These are phyloP conservation scores for Cylindrodendrum hubeiense DNA, from an alignment of 2,329 filamentous ascomycete species.

Conservation along the genomic window DNA sequence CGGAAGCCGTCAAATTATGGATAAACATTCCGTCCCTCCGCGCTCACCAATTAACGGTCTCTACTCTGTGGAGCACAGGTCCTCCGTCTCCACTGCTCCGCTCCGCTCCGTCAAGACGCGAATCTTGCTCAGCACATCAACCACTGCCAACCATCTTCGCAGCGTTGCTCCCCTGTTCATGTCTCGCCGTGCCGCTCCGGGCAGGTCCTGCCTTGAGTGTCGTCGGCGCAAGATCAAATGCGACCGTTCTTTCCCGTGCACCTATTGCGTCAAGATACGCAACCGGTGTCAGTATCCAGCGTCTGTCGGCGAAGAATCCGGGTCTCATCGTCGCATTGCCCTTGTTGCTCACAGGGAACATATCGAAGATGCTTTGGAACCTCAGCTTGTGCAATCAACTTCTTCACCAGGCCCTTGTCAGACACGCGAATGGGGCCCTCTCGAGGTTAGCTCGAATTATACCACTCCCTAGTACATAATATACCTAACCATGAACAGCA, in stretches of 20 bases:
- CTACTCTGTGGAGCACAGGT: too few relatives aligned
- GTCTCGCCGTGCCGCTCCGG: slow-evolving; percentile 23
- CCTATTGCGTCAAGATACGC: slow-evolving; percentile 25
- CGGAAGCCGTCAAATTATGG: background rate
- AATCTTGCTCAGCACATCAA: too few relatives aligned
- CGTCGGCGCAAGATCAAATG: slow-evolving; percentile 35
- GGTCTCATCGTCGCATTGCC: background rate
- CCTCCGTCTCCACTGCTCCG: too few relatives aligned
- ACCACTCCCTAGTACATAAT: too few relatives aligned
- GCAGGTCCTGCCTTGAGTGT: slow-evolving; percentile 29
- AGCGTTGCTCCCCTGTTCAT: background rate
- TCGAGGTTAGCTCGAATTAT: too few relatives aligned
- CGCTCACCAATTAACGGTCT: too few relatives aligned
- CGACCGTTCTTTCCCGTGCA: slow-evolving; percentile 27
- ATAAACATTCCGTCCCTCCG: background rate
- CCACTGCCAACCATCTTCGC: too few relatives aligned
- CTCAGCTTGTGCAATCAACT: too few relatives aligned
- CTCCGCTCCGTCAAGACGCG: background rate
- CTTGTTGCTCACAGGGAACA: too few relatives aligned
- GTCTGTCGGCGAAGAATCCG: background rate
- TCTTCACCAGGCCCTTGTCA: too few relatives aligned
- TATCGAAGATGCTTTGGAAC: background rate
- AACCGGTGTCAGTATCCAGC: slow-evolving; percentile 27
- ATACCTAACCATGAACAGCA: background rate
- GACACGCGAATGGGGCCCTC: too few relatives aligned